Conservation (phyloP, 2,329 filamentous ascomycete genomes). For the Aspergillus uvarum region DNA sequence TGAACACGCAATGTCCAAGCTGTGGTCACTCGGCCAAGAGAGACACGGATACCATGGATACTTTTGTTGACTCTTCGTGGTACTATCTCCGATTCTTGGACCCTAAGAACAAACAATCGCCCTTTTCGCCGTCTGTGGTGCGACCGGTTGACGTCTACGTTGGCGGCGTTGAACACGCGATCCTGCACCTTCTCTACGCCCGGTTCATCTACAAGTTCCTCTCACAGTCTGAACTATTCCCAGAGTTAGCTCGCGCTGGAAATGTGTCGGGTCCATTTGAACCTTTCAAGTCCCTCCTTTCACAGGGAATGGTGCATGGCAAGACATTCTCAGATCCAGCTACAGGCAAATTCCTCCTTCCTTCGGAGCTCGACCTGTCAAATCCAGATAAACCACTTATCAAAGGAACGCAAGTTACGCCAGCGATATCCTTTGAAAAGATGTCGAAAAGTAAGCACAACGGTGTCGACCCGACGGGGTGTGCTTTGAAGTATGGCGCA, state of each 20-base stretch:
- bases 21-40: conserved; percentile 70
- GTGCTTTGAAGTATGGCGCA: conserved; percentile 73
- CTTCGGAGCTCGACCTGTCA: conserved; percentile 68
- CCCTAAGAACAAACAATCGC: conserved; percentile 60
- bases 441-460: conserved; percentile 97
- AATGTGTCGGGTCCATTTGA: conserved; percentile 54
- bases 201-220: conserved; percentile 90
- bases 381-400: conserved; percentile 60
- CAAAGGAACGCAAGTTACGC: conserved; percentile 57
- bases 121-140: conserved; percentile 58
- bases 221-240: conserved; percentile 50
- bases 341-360: conserved; percentile 73
- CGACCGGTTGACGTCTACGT: conserved; percentile 86
- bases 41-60: conserved; percentile 95
- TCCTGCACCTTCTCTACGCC: conserved; percentile 83
- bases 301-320: conserved; percentile 92
- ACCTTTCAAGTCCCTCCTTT: conserved; percentile 78
- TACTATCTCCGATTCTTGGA: conserved; percentile 83
- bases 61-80: conserved; percentile 94
- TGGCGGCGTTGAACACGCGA: conserved; percentile 86
- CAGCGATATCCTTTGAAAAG: conserved; percentile 74
- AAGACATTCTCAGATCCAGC: conserved; percentile 75
- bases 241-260: conserved; percentile 37
- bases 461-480: conserved; percentile 75
- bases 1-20: conserved; percentile 69